phyloP scores from a whole-genome alignment of 352 stramenopile genomes.

The Phytopythium boreale region DNA sequence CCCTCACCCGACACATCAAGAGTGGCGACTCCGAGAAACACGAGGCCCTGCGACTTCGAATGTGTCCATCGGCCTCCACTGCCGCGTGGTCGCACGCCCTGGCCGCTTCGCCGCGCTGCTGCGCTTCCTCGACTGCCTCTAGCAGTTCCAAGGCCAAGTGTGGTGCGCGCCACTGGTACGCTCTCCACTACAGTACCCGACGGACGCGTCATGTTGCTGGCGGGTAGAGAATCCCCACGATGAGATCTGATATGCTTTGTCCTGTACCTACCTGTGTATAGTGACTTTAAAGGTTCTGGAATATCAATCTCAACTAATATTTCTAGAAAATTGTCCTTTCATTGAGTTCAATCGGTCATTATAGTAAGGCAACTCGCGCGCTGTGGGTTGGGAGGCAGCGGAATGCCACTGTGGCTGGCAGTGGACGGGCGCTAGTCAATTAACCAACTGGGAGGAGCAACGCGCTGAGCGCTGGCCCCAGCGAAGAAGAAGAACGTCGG shows the following conservation, averaged over 20 bases:
- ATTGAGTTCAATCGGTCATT: background rate
- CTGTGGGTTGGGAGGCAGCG: background rate
- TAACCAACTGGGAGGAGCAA: too few species aligned
- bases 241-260: background rate
- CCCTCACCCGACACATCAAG: too few species aligned
- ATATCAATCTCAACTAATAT: background rate
- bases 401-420: background rate
- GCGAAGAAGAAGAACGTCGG: too few species aligned
- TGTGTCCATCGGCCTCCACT: slow-evolving; percentile 94
- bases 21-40: too few species aligned
- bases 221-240: too few species aligned
- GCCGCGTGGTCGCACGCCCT: slow-evolving; percentile 87
- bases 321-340: background rate
- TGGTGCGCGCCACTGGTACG: slow-evolving; percentile 95
- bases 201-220: slow-evolving; percentile 7
- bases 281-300: background rate
- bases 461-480: too few species aligned
- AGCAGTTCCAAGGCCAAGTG: slow-evolving; percentile 84
- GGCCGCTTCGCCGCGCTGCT: slow-evolving; percentile 87
- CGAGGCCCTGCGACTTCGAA: too few species aligned
- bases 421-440: too few species aligned
- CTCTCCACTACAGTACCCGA: slow-evolving; percentile 78
- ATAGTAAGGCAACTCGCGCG: background rate
- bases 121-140: slow-evolving; percentile 94
- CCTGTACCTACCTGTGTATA: background rate